Evolutionary conservation across 2,329 filamentous ascomycete genomes (phyloP).

Genomic region (Aureobasidium sp.): DNA sequence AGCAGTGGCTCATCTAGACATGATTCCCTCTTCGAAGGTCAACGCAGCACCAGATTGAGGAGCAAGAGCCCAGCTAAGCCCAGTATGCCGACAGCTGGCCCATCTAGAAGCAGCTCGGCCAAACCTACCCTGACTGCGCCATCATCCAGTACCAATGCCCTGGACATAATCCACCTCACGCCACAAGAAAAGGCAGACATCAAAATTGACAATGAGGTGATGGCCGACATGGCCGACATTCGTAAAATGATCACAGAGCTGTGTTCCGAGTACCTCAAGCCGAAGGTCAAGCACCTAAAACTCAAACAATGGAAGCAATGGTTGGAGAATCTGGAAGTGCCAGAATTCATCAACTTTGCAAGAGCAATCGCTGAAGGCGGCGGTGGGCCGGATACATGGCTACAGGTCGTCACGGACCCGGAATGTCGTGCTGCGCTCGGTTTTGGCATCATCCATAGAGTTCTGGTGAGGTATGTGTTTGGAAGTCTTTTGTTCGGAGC

Average conservation of each 20-base stretch:
- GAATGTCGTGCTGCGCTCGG: constrained; percentile 23
- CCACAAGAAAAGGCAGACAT: constrained; percentile 8
- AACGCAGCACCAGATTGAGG: neutral
- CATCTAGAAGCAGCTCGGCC: neutral
- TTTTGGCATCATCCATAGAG: constrained; percentile 25
- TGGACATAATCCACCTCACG: no score
- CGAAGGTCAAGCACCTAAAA: neutral
- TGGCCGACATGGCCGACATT: neutral
- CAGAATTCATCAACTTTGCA: constrained; percentile 24
- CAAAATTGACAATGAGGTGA: neutral
- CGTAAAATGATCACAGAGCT: neutral
- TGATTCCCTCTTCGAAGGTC: no score
- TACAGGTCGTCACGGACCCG: constrained; percentile 20
- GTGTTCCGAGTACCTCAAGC: neutral
- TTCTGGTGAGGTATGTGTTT: constrained; percentile 29
- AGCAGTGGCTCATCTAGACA: no score
- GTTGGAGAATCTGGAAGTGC: neutral
- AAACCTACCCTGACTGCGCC: neutral
- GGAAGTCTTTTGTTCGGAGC: constrained; percentile 26
- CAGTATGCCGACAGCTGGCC: neutral
- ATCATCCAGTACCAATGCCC: no score
- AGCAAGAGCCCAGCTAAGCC: neutral
- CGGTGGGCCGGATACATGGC: constrained; percentile 23
- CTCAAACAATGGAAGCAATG: neutral
- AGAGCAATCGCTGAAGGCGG: constrained; percentile 28